Evolutionary conservation across 768 basidiomycete species (phyloP).

Genomic region (Sporobolomyces phaffii): DNA sequence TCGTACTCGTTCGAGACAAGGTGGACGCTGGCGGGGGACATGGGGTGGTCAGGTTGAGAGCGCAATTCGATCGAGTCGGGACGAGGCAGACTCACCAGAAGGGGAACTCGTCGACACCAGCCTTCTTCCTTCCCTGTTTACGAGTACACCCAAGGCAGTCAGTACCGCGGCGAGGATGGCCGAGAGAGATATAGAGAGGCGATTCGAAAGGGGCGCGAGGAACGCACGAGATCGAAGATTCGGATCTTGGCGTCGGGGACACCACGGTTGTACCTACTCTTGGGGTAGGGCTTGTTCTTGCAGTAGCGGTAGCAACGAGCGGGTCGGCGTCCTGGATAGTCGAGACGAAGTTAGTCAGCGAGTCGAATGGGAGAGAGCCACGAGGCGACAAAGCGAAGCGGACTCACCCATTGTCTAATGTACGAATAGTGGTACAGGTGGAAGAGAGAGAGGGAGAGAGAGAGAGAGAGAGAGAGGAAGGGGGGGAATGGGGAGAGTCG

Average conservation of each 20-base stretch:
- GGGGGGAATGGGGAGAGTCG: not conserved
- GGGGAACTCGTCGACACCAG: slow-evolving; percentile 94
- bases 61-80: too few species aligned
- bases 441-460: not conserved
- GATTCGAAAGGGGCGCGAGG: too few species aligned
- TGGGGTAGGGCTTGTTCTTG: slow-evolving; percentile 88
- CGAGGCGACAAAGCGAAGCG: not conserved
- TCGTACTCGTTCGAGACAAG: slow-evolving; percentile 98
- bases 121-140: slow-evolving; percentile 84
- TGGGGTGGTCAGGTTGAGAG: too few species aligned
- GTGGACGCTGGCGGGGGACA: slow-evolving; percentile 59
- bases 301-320: slow-evolving; percentile 57
- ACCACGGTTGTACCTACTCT: slow-evolving; percentile 91
- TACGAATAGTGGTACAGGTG: not conserved
- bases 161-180: not conserved
- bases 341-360: not conserved
- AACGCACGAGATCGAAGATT: slow-evolving; percentile 63
- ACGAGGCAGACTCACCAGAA: slow-evolving; percentile 64
- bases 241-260: slow-evolving; percentile 98
- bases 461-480: not conserved
- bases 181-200: not conserved
- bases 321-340: slow-evolving; percentile 29
- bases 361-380: too few species aligned
- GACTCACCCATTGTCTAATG: slow-evolving; percentile 27
- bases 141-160: not conserved